Conservation (phyloP, 2,329 filamentous ascomycete species). For the Catunica adiposa region DNA sequence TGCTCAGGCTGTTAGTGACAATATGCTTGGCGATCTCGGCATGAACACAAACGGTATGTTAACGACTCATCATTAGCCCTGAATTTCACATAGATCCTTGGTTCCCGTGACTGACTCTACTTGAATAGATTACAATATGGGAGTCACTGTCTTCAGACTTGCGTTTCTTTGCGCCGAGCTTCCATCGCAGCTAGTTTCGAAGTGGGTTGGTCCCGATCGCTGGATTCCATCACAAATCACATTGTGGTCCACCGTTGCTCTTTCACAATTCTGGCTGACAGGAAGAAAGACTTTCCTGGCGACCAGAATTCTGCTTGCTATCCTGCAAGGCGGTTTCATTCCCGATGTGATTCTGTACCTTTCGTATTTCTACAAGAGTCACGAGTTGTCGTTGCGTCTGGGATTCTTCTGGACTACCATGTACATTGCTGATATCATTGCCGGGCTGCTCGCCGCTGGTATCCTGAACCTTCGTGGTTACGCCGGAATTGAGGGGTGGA, state of each 20-base stretch:
- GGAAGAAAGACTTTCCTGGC: slow-evolving; percentile 25
- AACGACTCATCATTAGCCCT: not conserved
- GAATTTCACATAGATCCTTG: not conserved
- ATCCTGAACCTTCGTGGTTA: slow-evolving; percentile 27
- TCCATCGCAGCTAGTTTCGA: slow-evolving; percentile 42
- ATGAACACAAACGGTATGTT: slow-evolving; percentile 26
- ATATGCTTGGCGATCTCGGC: slow-evolving; percentile 28
- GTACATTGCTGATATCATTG: slow-evolving; percentile 25
- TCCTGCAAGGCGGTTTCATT: slow-evolving; percentile 32
- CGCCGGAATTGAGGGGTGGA: slow-evolving; percentile 23
- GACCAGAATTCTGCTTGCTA: slow-evolving; percentile 24
- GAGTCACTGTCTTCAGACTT: slow-evolving; percentile 21
- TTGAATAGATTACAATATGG: slow-evolving; percentile 21
- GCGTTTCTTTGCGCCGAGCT: slow-evolving; percentile 25
- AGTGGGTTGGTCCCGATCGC: slow-evolving; percentile 40
- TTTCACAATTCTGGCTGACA: slow-evolving; percentile 28
- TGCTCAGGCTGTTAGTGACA: slow-evolving; percentile 30
- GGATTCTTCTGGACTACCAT: slow-evolving; percentile 28
- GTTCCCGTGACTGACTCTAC: not conserved
- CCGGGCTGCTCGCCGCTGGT: slow-evolving; percentile 24
- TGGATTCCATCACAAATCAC: slow-evolving; percentile 45
- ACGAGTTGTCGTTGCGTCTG: slow-evolving; percentile 25
- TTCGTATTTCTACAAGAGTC: slow-evolving; percentile 29
- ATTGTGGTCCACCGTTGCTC: slow-evolving; percentile 37
- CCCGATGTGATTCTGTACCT: slow-evolving; percentile 27